These are phyloP conservation scores for Agrocybe pediades DNA, from an alignment of 768 basidiomycete species.

Conservation along the genomic window DNA sequence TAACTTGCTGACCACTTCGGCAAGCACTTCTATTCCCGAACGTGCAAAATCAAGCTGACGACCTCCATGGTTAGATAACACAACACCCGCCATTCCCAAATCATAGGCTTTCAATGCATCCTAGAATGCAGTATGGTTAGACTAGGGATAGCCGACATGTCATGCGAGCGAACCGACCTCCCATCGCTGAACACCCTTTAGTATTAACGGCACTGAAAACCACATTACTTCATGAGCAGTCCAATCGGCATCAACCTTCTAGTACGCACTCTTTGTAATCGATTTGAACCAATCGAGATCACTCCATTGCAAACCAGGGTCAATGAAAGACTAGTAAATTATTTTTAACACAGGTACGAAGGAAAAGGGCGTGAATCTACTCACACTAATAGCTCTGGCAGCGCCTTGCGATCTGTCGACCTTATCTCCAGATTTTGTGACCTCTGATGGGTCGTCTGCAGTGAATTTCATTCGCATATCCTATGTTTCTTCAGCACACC, in stretches of 20 bases:
- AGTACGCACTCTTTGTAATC: slow-evolving; percentile 63
- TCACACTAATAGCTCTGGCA: slow-evolving; percentile 81
- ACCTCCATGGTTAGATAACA: slow-evolving; percentile 88
- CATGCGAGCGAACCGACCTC: slow-evolving; percentile 47
- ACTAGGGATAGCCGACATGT: neutral
- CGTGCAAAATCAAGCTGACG: slow-evolving; percentile 80
- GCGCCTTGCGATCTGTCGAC: slow-evolving; percentile 90
- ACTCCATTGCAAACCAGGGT: slow-evolving; percentile 85
- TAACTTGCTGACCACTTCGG: slow-evolving; percentile 78
- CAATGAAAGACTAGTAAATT: slow-evolving; percentile 79
- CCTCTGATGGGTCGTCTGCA: slow-evolving; percentile 70
- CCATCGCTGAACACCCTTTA: slow-evolving; percentile 91
- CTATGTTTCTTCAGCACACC: slow-evolving; percentile 43
- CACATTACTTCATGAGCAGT: slow-evolving; percentile 36
- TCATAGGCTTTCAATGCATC: slow-evolving; percentile 89
- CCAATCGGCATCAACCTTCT: neutral
- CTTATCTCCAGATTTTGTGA: slow-evolving; percentile 50
- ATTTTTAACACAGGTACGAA: neutral
- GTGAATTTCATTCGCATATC: slow-evolving; percentile 98
- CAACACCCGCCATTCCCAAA: slow-evolving; percentile 68
- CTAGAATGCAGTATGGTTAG: slow-evolving; percentile 26
- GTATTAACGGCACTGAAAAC: slow-evolving; percentile 77
- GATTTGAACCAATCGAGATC: slow-evolving; percentile 83
- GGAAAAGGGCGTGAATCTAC: neutral
- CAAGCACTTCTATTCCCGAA: slow-evolving; percentile 88